A percentile compares a stretch with the other conserved stretches of the same genome.
These are phyloP conservation scores for Rheum nobile DNA, from an alignment of 148 eudicot species.

Conservation along the genomic window DNA sequence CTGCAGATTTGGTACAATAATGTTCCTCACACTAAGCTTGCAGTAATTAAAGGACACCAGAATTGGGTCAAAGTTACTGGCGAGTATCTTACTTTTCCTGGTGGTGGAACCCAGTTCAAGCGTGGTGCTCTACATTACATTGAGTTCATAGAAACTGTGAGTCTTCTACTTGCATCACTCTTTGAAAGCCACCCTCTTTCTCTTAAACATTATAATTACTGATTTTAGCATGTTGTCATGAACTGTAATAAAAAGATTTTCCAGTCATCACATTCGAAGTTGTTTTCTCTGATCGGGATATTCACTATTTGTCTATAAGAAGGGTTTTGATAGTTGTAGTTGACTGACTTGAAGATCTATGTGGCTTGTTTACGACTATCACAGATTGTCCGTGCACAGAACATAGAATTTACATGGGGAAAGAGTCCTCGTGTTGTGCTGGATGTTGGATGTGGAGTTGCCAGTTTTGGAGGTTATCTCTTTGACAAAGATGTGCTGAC, in stretches of 20 bases:
- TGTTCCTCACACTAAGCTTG: conserved; percentile 61
- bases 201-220: background rate
- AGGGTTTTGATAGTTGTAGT: background rate
- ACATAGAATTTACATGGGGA: conserved; percentile 32
- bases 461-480: conserved; percentile 39
- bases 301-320: background rate
- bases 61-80: conserved; percentile 62
- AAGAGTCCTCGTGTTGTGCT: conserved; percentile 27
- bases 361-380: background rate
- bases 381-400: too few relatives aligned
- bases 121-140: conserved; percentile 56
- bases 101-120: conserved; percentile 63
- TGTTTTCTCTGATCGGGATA: background rate
- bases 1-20: conserved; percentile 53
- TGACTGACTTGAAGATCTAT: background rate
- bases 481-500: conserved; percentile 37
- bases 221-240: background rate
- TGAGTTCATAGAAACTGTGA: too few relatives aligned
- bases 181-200: background rate
- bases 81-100: conserved; percentile 56
- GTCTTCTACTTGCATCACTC: too few relatives aligned
- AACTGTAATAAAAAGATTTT: background rate
- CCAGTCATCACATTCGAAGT: background rate
- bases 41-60: conserved; percentile 58
- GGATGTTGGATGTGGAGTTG: conserved; percentile 53